Percentiles rank a stretch among this genome's conserved stretches.
Conservation (phyloP, 345 rosid species). For the Bruguiera gymnorhiza region DNA sequence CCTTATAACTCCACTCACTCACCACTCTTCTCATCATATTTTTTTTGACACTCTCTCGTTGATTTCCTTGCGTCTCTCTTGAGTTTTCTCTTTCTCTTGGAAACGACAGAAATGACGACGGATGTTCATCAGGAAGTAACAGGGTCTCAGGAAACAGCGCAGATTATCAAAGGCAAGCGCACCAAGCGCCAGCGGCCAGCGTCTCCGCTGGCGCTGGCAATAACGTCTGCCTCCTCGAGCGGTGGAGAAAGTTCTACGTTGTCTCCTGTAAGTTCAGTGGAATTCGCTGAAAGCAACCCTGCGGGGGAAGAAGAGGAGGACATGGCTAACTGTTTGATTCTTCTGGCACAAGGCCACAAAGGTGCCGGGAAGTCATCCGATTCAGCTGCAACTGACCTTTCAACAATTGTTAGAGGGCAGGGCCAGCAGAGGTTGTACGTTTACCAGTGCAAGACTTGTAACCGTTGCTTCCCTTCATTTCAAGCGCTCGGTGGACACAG, state of each 20-base stretch:
- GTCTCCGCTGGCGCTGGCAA: slow-evolving; percentile 41
- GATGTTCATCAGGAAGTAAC: slow-evolving; percentile 30
- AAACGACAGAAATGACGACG: slow-evolving; percentile 16
- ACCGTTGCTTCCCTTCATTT: slow-evolving; percentile 29
- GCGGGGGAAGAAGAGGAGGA: slow-evolving; percentile 23
- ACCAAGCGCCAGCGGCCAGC: slow-evolving; percentile 61
- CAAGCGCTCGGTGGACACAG: slow-evolving; percentile 39
- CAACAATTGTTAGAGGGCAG: neutral
- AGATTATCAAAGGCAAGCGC: slow-evolving; percentile 58
- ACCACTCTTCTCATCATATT: neutral
- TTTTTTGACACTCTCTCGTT: neutral
- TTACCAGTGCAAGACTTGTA: slow-evolving; percentile 31
- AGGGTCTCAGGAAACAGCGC: slow-evolving; percentile 19
- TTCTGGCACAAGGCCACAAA: slow-evolving; percentile 24
- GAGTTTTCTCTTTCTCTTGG: slow-evolving; percentile 11
- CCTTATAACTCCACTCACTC: neutral
- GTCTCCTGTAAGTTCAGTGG: slow-evolving; percentile 23
- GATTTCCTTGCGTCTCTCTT: neutral
- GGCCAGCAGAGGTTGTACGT: neutral
- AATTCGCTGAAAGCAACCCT: slow-evolving; percentile 8
- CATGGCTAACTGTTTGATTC: slow-evolving; percentile 37
- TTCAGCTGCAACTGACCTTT: neutral
- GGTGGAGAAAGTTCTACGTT: slow-evolving; percentile 11
- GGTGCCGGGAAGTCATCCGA: slow-evolving; percentile 3
- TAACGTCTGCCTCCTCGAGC: slow-evolving; percentile 27